A percentile compares a stretch with the other conserved stretches of the same genome.
These are phyloP conservation scores for Pyrenula aspistea DNA, from an alignment of 495 filamentous ascomycete genomes.

Conservation along the genomic window DNA sequence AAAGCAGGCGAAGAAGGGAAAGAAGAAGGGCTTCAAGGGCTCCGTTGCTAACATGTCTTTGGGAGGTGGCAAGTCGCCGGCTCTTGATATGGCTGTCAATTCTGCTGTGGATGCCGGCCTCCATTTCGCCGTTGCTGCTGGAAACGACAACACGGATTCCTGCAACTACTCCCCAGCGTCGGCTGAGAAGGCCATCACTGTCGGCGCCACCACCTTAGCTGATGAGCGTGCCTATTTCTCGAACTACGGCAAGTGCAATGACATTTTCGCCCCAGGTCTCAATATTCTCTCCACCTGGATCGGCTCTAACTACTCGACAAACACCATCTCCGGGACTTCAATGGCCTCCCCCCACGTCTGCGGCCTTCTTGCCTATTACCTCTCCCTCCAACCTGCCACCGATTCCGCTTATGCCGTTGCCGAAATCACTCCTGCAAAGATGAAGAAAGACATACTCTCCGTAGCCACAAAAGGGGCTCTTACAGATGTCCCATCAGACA, in stretches of 20 bases:
- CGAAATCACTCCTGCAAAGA: conserved; percentile 80
- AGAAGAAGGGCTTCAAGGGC: conserved; percentile 91
- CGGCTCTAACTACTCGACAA: conserved; percentile 82
- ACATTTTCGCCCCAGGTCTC: conserved; percentile 96
- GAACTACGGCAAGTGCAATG: conserved; percentile 98
- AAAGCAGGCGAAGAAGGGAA: conserved; percentile 64
- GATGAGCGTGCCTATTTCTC: conserved; percentile 99
- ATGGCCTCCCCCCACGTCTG: conserved; percentile 98
- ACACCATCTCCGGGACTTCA: conserved; percentile 98
- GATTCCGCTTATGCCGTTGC: conserved; percentile 85
- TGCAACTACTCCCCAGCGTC: conserved; percentile 99
- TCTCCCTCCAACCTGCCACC: conserved; percentile 82
- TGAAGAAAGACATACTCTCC: conserved; percentile 77
- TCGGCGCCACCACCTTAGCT: conserved; percentile 83
- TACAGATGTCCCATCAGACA: conserved; percentile 72
- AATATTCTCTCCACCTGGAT: conserved; percentile 98
- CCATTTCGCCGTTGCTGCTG: conserved; percentile 95
- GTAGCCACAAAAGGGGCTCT: conserved; percentile 75
- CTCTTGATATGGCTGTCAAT: conserved; percentile 86
- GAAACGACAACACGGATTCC: conserved; percentile 96
- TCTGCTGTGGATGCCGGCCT: conserved; percentile 82
- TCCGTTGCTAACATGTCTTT: conserved; percentile 99
- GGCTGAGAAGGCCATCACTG: conserved; percentile 85
- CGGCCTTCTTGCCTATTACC: conserved; percentile 92
- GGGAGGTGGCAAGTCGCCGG: conserved; percentile 85